phyloP scores from a whole-genome alignment of 257 asterid species.

The Solanum bulbocastanum region DNA sequence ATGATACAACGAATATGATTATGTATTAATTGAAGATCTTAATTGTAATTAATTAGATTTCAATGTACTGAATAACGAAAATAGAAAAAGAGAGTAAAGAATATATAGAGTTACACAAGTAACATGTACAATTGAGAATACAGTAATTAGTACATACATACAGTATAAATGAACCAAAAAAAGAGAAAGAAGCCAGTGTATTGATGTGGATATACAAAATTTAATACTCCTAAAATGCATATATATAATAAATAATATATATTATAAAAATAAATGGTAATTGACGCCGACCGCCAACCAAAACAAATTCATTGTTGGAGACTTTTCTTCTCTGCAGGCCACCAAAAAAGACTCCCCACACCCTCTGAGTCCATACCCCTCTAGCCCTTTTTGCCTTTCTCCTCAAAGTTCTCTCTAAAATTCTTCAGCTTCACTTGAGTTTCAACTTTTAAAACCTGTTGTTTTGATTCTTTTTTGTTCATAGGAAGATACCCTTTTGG shows the following conservation, averaged over 20 bases:
- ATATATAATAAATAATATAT: no score
- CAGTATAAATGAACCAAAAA: no score
- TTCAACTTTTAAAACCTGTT: neutral
- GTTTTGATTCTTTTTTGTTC: neutral
- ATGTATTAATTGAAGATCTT: no score
- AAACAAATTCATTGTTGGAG: slow-evolving; percentile 39
- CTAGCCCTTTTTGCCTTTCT: neutral
- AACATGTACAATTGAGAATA: no score
- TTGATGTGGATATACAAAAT: neutral
- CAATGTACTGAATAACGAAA: no score
- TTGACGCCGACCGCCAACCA: slow-evolving; percentile 89
- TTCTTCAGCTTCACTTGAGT: neutral
- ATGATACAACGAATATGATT: no score
- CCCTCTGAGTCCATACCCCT: neutral
- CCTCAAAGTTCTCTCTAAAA: neutral
- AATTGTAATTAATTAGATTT: no score
- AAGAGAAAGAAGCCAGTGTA: neutral
- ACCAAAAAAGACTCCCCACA: neutral
- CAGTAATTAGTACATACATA: no score
- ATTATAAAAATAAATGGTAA: neutral
- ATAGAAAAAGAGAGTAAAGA: no score
- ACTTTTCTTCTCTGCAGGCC: slow-evolving; percentile 39
- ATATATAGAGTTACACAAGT: no score
- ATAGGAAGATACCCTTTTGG: neutral
- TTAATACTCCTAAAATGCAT: neutral